Evolutionary conservation across 352 stramenopile genomes (phyloP).

Genomic region (Globisporangium cylindrosporum): DNA sequence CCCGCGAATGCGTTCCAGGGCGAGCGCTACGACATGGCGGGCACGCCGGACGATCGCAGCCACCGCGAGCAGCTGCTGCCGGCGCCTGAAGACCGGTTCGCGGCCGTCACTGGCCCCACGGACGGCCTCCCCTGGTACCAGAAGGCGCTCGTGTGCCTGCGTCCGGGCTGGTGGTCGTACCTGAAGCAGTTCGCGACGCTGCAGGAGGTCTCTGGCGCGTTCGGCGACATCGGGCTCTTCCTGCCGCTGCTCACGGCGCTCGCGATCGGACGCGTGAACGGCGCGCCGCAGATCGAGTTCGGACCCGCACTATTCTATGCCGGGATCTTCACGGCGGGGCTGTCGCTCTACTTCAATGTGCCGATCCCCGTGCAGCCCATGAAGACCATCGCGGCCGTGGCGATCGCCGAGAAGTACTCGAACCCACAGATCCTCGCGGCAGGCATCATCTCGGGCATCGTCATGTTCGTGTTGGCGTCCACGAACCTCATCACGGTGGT

Average conservation of each 20-base stretch:
- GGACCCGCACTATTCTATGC: constrained; percentile 91
- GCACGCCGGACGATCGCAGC: constrained; percentile 3
- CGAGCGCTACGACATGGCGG: constrained; percentile 16
- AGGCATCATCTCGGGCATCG: constrained; percentile 78
- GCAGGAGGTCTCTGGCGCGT: constrained; percentile 84
- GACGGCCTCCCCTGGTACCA: constrained; percentile 44
- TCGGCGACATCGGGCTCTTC: constrained; percentile 94
- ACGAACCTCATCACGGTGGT: constrained; percentile 91
- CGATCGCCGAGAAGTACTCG: constrained; percentile 78
- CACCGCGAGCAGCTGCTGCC: constrained; percentile 36
- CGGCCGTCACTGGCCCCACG: constrained; percentile 44
- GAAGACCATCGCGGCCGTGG: constrained; percentile 92
- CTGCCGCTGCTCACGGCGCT: constrained; percentile 92
- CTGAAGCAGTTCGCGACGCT: constrained; percentile 69
- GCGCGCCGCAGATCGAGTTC: constrained; percentile 79
- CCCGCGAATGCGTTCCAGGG: constrained; percentile 18
- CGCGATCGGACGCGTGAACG: constrained; percentile 66
- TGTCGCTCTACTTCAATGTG: constrained; percentile 86
- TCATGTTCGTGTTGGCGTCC: constrained; percentile 69
- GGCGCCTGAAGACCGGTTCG: constrained; percentile 24
- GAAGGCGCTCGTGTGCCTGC: constrained; percentile 50
- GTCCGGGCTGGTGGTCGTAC: constrained; percentile 52
- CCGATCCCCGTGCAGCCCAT: constrained; percentile 96
- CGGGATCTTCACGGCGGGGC: constrained; percentile 84
- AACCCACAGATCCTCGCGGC: constrained; percentile 81